Conservation (phyloP, 78 protist species). For the Anaeramoeba ignava region DNA sequence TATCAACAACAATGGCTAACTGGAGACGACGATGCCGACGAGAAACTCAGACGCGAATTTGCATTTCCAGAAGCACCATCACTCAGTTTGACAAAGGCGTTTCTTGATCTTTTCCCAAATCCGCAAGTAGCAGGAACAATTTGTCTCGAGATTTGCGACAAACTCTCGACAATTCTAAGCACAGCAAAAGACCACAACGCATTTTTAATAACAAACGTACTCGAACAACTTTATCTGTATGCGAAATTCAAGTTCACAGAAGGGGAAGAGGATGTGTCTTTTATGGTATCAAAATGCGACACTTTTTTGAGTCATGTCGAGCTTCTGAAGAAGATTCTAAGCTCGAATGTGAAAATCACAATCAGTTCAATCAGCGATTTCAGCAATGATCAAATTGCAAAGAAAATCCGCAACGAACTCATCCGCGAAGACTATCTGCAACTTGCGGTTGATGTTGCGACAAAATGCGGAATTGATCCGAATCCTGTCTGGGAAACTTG, state of each 20-base stretch:
- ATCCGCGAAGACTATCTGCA: neutral
- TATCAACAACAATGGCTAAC: neutral
- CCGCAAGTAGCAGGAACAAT: neutral
- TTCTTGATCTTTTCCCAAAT: neutral
- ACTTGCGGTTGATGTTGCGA: neutral
- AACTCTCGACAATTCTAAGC: neutral
- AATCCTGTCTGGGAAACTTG: neutral
- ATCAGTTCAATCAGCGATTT: neutral
- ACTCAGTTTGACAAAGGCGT: neutral
- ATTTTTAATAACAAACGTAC: neutral
- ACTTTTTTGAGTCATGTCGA: neutral
- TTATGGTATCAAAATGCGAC: neutral
- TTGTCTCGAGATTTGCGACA: neutral
- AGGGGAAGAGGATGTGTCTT: neutral
- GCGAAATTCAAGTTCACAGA: neutral
- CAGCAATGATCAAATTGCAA: neutral
- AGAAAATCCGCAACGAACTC: neutral
- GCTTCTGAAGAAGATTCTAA: neutral
- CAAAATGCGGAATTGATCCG: neutral
- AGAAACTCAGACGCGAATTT: neutral
- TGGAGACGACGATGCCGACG: neutral
- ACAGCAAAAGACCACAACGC: neutral
- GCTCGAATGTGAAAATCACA: neutral
- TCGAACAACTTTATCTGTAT: neutral
- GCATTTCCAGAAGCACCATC: neutral